phyloP scores from a whole-genome alignment of 495 filamentous ascomycete genomes.

The Penicillium robsamsonii region DNA sequence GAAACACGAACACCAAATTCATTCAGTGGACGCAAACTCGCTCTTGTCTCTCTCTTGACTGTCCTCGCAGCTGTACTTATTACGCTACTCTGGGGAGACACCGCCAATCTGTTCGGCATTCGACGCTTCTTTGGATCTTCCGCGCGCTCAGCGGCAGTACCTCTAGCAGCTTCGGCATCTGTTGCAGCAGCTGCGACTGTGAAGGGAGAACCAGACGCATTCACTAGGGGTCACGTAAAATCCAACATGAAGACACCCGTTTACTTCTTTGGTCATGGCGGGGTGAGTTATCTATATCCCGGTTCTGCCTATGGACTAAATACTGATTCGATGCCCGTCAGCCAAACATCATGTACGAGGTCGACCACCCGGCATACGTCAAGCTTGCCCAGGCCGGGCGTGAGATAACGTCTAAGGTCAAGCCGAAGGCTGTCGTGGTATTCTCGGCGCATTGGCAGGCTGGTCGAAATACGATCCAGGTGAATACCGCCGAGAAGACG shows the following conservation, averaged over 20 bases:
- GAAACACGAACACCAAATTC: constrained; percentile 1
- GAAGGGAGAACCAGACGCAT: background rate
- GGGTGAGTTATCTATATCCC: constrained; percentile 49
- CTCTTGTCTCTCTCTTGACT: constrained; percentile 17
- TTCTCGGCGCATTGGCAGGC: constrained; percentile 88
- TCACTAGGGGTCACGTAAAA: background rate
- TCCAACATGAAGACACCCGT: constrained; percentile 54
- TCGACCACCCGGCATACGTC: constrained; percentile 70
- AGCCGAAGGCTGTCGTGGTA: constrained; percentile 78
- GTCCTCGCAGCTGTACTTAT: constrained; percentile 19
- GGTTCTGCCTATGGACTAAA: background rate
- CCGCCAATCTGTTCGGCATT: constrained; percentile 36
- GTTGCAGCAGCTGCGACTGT: constrained; percentile 1
- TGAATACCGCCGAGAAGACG: constrained; percentile 68
- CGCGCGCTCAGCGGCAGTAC: constrained; percentile 10
- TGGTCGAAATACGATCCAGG: constrained; percentile 55
- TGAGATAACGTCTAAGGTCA: constrained; percentile 78
- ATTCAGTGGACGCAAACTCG: constrained; percentile 8
- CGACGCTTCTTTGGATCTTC: constrained; percentile 27
- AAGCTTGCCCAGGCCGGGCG: constrained; percentile 65
- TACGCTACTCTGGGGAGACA: constrained; percentile 17
- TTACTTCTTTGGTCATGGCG: constrained; percentile 79
- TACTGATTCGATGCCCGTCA: constrained; percentile 25
- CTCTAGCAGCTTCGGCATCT: constrained; percentile 6
- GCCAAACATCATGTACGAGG: constrained; percentile 74